These are phyloP conservation scores for Phycomyces blakesleeanus DNA, from an alignment of 192 early-diverging fungal genomes.

Conservation along the genomic window DNA sequence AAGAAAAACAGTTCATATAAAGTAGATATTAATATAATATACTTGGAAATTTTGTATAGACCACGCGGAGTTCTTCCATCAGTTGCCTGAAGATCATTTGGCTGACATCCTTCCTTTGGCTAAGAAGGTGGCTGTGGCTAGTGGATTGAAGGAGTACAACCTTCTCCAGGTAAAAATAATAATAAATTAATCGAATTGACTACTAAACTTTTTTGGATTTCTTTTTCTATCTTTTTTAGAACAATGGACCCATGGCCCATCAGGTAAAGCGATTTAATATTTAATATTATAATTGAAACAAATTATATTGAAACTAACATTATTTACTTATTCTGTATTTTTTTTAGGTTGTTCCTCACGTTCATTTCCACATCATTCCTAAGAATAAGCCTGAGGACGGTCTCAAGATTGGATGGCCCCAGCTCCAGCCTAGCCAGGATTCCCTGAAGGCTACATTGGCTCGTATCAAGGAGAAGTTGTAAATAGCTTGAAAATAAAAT, in stretches of 20 bases:
- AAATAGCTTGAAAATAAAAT: slow-evolving; percentile 8
- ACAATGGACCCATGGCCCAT: slow-evolving; percentile 54
- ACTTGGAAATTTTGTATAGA: too few relatives aligned
- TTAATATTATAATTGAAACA: background rate
- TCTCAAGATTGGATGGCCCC: slow-evolving; percentile 67
- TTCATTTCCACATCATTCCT: slow-evolving; percentile 93
- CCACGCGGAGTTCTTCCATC: slow-evolving; percentile 87
- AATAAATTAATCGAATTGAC: background rate
- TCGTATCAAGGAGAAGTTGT: slow-evolving; percentile 31
- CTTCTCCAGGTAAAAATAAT: slow-evolving; percentile 66
- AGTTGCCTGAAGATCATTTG: slow-evolving; percentile 82
- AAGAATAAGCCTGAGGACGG: slow-evolving; percentile 67
- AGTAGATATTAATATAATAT: too few relatives aligned
- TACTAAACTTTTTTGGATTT: background rate
- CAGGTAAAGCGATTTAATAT: slow-evolving; percentile 39
- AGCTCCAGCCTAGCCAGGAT: slow-evolving; percentile 22
- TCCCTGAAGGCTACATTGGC: slow-evolving; percentile 17
- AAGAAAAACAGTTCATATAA: too few relatives aligned
- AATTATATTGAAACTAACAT: too few relatives aligned
- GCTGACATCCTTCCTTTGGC: slow-evolving; percentile 82
- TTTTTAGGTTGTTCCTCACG: slow-evolving; percentile 78
- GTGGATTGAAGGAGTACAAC: slow-evolving; percentile 75
- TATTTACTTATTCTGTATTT: background rate
- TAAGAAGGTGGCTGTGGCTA: slow-evolving; percentile 82
- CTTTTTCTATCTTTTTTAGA: slow-evolving; percentile 27